Conservation (phyloP, 768 basidiomycete genomes). For the Sutorius australiensis region DNA sequence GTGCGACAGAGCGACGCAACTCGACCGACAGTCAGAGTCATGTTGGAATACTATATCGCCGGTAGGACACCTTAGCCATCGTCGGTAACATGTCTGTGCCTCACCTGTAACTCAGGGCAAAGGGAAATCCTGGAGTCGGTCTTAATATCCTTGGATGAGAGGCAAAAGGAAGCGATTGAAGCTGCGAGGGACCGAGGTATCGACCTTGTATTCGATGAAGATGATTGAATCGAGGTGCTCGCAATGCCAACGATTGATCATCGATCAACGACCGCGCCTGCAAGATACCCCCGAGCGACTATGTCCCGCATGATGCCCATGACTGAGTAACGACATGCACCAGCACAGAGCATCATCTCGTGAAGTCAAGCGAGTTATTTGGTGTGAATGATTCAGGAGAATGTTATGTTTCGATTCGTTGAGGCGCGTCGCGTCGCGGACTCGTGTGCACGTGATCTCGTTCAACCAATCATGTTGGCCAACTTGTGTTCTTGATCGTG, state of each 20-base stretch:
- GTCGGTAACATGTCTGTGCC: background rate
- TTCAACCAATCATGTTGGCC: background rate
- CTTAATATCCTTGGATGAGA: slow-evolving; percentile 44
- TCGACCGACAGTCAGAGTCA: slow-evolving; percentile 55
- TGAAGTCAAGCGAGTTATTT: too few species aligned
- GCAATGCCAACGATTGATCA: too few species aligned
- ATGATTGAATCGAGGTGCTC: background rate
- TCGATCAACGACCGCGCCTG: too few species aligned
- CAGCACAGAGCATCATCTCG: too few species aligned
- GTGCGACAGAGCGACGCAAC: slow-evolving; percentile 24
- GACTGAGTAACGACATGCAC: too few species aligned
- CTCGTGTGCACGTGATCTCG: too few species aligned
- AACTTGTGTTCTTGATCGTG: background rate
- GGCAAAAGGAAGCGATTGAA: slow-evolving; percentile 45
- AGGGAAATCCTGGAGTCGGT: slow-evolving; percentile 53
- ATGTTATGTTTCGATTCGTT: too few species aligned
- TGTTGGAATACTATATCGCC: slow-evolving; percentile 67
- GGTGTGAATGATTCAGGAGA: too few species aligned
- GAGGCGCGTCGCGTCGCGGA: too few species aligned
- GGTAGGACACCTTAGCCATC: slow-evolving; percentile 37
- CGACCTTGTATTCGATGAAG: slow-evolving; percentile 48
- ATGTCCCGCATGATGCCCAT: too few species aligned
- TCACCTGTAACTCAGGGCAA: slow-evolving; percentile 44
- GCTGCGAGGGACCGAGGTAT: slow-evolving; percentile 50
- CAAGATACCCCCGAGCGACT: too few species aligned